Conservation (phyloP, 805 yeast species). For the Schwanniomyces occidentalis region DNA sequence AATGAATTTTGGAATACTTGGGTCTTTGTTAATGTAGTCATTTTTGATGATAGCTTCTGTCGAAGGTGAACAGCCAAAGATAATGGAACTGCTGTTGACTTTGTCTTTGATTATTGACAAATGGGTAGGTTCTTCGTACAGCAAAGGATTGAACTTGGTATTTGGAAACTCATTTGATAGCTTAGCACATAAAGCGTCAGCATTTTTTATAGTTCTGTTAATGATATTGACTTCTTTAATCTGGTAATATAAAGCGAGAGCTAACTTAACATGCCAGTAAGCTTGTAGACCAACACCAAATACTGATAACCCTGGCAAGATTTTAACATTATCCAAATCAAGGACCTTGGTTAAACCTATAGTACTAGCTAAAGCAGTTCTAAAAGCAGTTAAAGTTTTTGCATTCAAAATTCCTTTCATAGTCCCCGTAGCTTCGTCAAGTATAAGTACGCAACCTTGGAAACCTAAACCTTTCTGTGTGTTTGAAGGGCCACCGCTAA, state of each 20-base stretch:
- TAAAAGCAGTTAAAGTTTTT: conserved; percentile 58
- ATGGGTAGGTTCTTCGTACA: conserved; percentile 12
- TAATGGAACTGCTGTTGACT: conserved; percentile 43
- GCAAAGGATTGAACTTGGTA: conserved; percentile 21
- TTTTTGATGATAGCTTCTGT: conserved; percentile 46
- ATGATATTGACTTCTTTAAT: conserved; percentile 45
- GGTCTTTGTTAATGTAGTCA: conserved; percentile 30
- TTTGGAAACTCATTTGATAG: conserved; percentile 28
- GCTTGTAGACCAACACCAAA: conserved; percentile 69
- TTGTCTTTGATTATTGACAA: conserved; percentile 16
- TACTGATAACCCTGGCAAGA: conserved; percentile 30
- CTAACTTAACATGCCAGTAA: conserved; percentile 58
- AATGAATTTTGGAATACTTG: conserved; percentile 36
- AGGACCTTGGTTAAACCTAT: conserved; percentile 43
- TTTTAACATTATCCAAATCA: conserved; percentile 18
- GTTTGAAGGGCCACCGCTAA: conserved; percentile 51
- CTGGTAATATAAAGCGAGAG: conserved; percentile 36
- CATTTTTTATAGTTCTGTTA: conserved; percentile 46
- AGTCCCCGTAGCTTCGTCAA: conserved; percentile 52
- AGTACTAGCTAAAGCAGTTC: conserved; percentile 62
- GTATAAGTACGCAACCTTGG: conserved; percentile 53
- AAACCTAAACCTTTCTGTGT: conserved; percentile 46
- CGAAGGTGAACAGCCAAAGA: conserved; percentile 64
- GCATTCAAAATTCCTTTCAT: conserved; percentile 58
- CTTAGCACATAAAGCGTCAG: conserved; percentile 24